These are phyloP conservation scores for Cladosporium sp. DNA, from an alignment of 2,329 filamentous ascomycete species.

Conservation along the genomic window DNA sequence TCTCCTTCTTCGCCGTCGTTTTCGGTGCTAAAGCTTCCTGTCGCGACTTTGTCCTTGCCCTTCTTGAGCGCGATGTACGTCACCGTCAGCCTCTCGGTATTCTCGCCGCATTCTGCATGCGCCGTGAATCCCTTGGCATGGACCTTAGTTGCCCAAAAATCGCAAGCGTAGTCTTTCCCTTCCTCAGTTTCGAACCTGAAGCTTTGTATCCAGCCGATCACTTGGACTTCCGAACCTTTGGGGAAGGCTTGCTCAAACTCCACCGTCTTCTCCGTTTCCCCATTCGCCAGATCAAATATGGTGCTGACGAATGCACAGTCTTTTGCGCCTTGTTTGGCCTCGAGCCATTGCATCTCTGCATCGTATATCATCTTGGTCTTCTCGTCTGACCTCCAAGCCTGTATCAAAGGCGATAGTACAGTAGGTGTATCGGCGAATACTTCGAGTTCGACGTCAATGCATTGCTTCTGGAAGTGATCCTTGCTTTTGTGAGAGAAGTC, in stretches of 20 bases:
- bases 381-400: constrained; percentile 18
- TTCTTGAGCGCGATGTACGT: constrained; percentile 24
- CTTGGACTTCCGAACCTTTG: constrained; percentile 17
- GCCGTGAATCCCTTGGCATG: constrained; percentile 23
- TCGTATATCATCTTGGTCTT: constrained; percentile 19
- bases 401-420: constrained; percentile 13
- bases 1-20: constrained; percentile 15
- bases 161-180: constrained; percentile 17
- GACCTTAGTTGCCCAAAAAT: constrained; percentile 19
- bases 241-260: constrained; percentile 15
- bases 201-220: constrained; percentile 21
- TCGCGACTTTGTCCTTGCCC: constrained; percentile 23
- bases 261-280: constrained; percentile 16
- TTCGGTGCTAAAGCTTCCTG: constrained; percentile 21
- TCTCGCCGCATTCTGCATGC: constrained; percentile 20
- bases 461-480: constrained; percentile 18
- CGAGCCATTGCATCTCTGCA: constrained; percentile 18
- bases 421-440: constrained; percentile 15
- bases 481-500: constrained; percentile 13
- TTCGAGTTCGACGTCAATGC: constrained; percentile 14
- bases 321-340: constrained; percentile 17
- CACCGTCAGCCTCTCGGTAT: constrained; percentile 20
- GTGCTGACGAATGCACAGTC: constrained; percentile 15
- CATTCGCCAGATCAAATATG: constrained; percentile 13
- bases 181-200: constrained; percentile 20